Percentiles rank a stretch among this genome's conserved stretches.
These are phyloP conservation scores for Tuber indicum DNA, from an alignment of 495 filamentous ascomycete species.

Conservation along the genomic window DNA sequence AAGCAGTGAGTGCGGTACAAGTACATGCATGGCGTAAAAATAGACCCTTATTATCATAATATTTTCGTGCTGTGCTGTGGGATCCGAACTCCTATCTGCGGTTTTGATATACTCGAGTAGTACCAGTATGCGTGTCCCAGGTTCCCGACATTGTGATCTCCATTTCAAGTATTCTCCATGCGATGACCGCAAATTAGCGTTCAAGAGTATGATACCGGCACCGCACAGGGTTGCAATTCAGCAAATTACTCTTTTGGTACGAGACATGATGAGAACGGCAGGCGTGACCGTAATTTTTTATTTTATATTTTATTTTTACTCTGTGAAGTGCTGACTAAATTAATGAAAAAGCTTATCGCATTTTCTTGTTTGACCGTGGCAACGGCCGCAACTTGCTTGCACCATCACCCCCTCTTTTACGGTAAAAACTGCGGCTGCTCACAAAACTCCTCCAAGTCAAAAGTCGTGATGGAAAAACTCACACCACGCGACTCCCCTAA, in stretches of 20 bases:
- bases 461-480: constrained; percentile 6
- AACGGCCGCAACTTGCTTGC: not conserved
- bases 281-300: not conserved
- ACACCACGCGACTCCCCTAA: not conserved
- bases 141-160: not conserved
- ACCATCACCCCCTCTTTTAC: constrained; percentile 10
- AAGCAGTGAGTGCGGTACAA: not conserved
- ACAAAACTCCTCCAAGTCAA: constrained; percentile 22
- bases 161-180: not conserved
- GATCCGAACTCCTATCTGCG: not conserved
- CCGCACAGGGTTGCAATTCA: not conserved
- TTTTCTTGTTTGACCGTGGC: not conserved
- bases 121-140: not conserved
- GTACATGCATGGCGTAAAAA: not conserved
- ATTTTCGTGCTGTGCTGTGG: not conserved
- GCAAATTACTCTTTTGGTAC: not conserved
- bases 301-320: not conserved
- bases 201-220: not conserved
- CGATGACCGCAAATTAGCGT: not conserved
- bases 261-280: not conserved
- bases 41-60: not conserved
- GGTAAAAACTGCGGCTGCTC: constrained; percentile 18
- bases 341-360: not conserved
- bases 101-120: not conserved
- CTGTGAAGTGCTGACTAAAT: not conserved